A percentile compares a stretch with the other conserved stretches of the same genome.
phyloP scores from a whole-genome alignment of 306 rosid species.

The Prunus campanulata region DNA sequence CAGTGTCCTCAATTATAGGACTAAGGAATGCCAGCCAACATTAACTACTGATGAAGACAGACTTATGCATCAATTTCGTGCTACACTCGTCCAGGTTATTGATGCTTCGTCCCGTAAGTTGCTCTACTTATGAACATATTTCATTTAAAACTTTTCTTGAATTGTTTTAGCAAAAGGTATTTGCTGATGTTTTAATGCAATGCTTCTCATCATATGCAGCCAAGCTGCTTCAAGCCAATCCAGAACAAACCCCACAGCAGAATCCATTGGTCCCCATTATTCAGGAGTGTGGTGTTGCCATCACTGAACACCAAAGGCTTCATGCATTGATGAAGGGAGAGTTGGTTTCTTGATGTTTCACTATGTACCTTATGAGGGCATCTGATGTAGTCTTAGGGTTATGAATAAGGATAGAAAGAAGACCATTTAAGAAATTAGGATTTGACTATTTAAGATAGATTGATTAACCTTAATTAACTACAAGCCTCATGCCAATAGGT shows the following conservation, averaged over 20 bases:
- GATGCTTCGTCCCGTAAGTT: conserved; percentile 67
- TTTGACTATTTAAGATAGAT: not conserved
- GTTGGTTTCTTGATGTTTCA: conserved; percentile 46
- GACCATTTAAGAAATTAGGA: not conserved
- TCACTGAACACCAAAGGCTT: conserved; percentile 87
- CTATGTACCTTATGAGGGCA: conserved; percentile 9
- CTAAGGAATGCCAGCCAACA: conserved; percentile 80
- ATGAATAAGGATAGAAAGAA: not conserved
- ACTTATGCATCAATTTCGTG: conserved; percentile 74
- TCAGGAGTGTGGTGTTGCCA: conserved; percentile 79
- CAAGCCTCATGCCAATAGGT: not conserved
- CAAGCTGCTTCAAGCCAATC: conserved; percentile 40
- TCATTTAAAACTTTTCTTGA: conserved; percentile 15
- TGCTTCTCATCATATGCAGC: conserved; percentile 46
- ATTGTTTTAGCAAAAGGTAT: conserved; percentile 15
- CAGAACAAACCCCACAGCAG: conserved; percentile 67
- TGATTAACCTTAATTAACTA: not conserved
- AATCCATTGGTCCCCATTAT: conserved; percentile 52
- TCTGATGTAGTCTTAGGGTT: not conserved
- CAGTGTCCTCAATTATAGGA: conserved; percentile 53
- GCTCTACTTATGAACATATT: conserved; percentile 16
- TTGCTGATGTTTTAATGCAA: conserved; percentile 2
- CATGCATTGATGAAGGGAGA: conserved; percentile 89
- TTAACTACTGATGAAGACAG: conserved; percentile 76
- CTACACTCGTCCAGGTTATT: conserved; percentile 69